A percentile compares a stretch with the other conserved stretches of the same genome.
Evolutionary conservation across 768 basidiomycete species (phyloP).

Genomic region (Russula dissimulans): DNA sequence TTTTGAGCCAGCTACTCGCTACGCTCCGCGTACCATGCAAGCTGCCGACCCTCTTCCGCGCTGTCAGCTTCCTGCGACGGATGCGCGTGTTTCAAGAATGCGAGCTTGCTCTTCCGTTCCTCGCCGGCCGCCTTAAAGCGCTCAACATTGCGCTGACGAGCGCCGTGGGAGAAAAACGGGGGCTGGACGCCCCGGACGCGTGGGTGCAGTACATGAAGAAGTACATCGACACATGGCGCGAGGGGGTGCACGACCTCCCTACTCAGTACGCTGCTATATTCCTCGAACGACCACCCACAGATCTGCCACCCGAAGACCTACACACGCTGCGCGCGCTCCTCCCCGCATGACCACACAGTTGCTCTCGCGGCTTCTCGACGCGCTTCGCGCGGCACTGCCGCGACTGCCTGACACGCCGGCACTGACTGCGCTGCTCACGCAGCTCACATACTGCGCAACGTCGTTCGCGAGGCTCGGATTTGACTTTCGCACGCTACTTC

Average conservation of each 20-base stretch:
- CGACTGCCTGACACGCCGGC: conserved; percentile 45
- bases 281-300: conserved; percentile 49
- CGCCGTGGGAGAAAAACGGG: conserved; percentile 32
- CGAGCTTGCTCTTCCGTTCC: conserved; percentile 80
- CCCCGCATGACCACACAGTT: conserved; percentile 56
- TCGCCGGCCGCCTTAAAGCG: conserved; percentile 61
- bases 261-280: conserved; percentile 88
- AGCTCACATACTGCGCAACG: conserved; percentile 89
- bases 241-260: conserved; percentile 86
- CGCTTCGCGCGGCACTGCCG: conserved; percentile 53
- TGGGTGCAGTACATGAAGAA: conserved; percentile 70
- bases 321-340: conserved; percentile 44
- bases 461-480: conserved; percentile 89
- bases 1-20: conserved; percentile 69
- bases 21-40: conserved; percentile 81
- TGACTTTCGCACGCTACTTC: conserved; percentile 70
- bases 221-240: conserved; percentile 86
- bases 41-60: conserved; percentile 83
- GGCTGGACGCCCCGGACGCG: conserved; percentile 46
- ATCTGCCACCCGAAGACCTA: conserved; percentile 22
- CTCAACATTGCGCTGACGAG: conserved; percentile 50
- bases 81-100: conserved; percentile 65
- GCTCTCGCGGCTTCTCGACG: conserved; percentile 57
- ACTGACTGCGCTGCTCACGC: conserved; percentile 79
- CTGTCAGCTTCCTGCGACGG: conserved; percentile 76